phyloP scores from a whole-genome alignment of 805 yeast genomes.

The Kluyveromyces aestuarii region DNA sequence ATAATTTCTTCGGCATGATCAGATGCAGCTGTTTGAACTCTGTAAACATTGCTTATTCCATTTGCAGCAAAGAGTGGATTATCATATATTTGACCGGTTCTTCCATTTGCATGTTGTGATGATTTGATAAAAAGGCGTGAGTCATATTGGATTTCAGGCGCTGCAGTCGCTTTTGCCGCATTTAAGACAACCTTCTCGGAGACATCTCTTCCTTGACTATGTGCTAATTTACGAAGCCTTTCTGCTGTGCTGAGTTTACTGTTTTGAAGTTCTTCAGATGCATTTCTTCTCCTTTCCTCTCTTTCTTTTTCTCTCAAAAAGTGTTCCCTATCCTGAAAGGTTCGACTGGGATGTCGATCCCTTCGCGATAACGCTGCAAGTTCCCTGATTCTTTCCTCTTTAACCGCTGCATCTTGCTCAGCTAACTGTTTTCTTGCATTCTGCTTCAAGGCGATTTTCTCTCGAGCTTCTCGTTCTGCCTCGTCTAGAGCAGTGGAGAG shows the following conservation, averaged over 20 bases:
- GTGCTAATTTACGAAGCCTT: constrained; percentile 35
- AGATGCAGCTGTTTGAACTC: constrained; percentile 24
- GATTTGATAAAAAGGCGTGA: constrained; percentile 46
- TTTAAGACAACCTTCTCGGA: constrained; percentile 50
- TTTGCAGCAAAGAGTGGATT: constrained; percentile 49
- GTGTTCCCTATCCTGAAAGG: constrained; percentile 5
- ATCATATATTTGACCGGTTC: constrained; percentile 47
- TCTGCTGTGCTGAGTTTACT: constrained; percentile 38
- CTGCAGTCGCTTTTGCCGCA: constrained; percentile 32
- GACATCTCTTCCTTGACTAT: constrained; percentile 40
- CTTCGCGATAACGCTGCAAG: constrained; percentile 43
- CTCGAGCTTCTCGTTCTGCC: constrained; percentile 56
- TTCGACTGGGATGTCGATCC: constrained; percentile 18
- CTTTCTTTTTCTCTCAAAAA: constrained; percentile 31
- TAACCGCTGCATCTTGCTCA: constrained; percentile 39
- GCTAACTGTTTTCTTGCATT: constrained; percentile 40
- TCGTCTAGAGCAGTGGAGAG: constrained; percentile 63
- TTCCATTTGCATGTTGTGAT: constrained; percentile 23
- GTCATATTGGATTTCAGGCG: constrained; percentile 43
- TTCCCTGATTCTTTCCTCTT: constrained; percentile 41
- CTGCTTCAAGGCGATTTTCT: constrained; percentile 43
- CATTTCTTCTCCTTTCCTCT: constrained; percentile 36
- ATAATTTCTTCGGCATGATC: constrained; percentile 9
- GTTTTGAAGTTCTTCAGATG: constrained; percentile 38
- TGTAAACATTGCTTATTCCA: constrained; percentile 41